Conservation (phyloP, 2,329 filamentous ascomycete species). For the Microdochium paspali region DNA sequence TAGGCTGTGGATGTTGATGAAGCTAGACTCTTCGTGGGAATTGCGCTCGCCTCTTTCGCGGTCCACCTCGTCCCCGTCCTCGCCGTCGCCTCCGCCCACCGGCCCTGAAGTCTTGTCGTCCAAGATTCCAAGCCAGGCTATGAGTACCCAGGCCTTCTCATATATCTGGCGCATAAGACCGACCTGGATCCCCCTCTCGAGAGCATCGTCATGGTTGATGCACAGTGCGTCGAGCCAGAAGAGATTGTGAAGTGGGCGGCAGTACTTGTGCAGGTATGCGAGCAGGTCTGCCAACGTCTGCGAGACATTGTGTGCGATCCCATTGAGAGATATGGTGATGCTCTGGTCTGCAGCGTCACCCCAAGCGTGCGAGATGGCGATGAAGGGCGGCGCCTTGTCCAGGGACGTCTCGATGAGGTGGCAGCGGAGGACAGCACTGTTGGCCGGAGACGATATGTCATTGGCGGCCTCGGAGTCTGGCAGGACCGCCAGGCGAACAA, state of each 20-base stretch:
- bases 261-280: neutral
- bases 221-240: constrained; percentile 9
- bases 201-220: constrained; percentile 5
- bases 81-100: neutral
- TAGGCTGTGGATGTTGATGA: neutral
- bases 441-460: too few relatives aligned
- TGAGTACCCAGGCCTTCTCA: constrained; percentile 2
- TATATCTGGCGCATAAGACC: constrained; percentile 5
- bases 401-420: neutral
- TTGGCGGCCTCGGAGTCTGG: neutral
- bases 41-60: neutral
- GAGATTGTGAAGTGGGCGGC: neutral
- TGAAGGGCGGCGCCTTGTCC: neutral
- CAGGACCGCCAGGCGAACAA: neutral
- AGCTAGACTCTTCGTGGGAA: too few relatives aligned
- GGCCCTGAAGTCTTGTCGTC: too few relatives aligned
- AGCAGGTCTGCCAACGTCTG: neutral
- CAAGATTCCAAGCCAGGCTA: constrained; percentile 5
- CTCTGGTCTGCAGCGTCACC: neutral
- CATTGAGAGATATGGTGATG: neutral
- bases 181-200: constrained; percentile 5
- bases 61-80: neutral
- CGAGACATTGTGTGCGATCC: neutral
- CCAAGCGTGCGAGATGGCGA: neutral
- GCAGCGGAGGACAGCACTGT: neutral